Percentiles rank a stretch among this genome's conserved stretches.
Evolutionary conservation across 257 asterid genomes (phyloP).

Genomic region (Knoxia roxburghii): DNA sequence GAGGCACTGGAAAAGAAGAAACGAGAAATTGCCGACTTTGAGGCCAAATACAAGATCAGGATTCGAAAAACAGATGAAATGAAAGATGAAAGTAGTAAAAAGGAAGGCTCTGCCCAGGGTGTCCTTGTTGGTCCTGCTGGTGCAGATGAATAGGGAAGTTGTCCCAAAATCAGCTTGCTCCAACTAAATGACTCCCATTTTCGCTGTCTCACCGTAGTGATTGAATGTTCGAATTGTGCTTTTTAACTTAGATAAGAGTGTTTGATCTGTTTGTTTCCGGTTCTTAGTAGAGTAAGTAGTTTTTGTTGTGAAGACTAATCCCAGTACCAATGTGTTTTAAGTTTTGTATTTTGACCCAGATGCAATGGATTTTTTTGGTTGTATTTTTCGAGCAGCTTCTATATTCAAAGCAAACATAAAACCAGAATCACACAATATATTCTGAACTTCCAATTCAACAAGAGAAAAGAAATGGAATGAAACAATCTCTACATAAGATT

Average conservation of each 20-base stretch:
- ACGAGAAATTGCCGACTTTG: conserved; percentile 69
- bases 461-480: too few relatives aligned
- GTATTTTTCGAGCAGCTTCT: too few relatives aligned
- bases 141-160: conserved; percentile 31
- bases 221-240: background rate
- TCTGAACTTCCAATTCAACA: too few relatives aligned
- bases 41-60: conserved; percentile 83
- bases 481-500: background rate
- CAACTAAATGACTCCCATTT: background rate
- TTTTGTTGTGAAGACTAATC: background rate
- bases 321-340: too few relatives aligned
- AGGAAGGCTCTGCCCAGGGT: conserved; percentile 96
- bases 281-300: background rate
- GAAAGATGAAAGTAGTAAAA: conserved; percentile 67
- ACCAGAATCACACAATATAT: too few relatives aligned
- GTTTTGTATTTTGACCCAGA: too few relatives aligned
- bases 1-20: conserved; percentile 91
- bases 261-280: background rate
- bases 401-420: too few relatives aligned
- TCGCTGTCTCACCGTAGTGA: background rate
- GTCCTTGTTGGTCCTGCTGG: conserved; percentile 93
- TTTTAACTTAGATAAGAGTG: background rate
- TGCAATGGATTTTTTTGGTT: too few relatives aligned
- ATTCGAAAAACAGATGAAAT: conserved; percentile 69
- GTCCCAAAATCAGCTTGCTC: conserved; percentile 5